These are phyloP conservation scores for Diutina scorzettiae DNA, from an alignment of 1,139 yeast genomes.

Conservation along the genomic window DNA sequence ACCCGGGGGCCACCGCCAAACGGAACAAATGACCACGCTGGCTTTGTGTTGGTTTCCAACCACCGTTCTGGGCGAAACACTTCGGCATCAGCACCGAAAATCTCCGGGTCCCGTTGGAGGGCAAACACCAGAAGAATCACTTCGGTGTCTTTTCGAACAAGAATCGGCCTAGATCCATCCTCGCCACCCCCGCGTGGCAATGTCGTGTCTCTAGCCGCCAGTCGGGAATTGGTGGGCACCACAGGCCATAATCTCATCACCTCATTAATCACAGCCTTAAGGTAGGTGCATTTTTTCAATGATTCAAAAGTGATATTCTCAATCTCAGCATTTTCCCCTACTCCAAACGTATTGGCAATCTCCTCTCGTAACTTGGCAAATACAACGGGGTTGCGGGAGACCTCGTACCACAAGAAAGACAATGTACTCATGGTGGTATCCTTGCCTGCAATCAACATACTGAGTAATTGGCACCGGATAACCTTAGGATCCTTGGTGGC, in stretches of 20 bases:
- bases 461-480: constrained; percentile 1
- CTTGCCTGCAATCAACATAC: constrained; percentile 1
- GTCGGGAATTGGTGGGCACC: constrained; percentile 8
- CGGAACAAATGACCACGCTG: constrained; percentile 10
- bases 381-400: not conserved
- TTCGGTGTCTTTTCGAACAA: constrained; percentile 7
- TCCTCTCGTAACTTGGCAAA: not conserved
- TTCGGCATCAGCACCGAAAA: constrained; percentile 8
- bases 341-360: constrained; percentile 7
- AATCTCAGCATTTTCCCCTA: constrained; percentile 4
- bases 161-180: constrained; percentile 7
- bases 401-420: not conserved
- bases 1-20: constrained; percentile 11
- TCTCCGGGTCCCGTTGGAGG: constrained; percentile 7
- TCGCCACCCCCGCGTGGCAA: constrained; percentile 9
- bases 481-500: not conserved
- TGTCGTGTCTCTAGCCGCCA: constrained; percentile 7
- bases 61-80: constrained; percentile 9
- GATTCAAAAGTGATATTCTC: constrained; percentile 8
- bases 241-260: constrained; percentile 9
- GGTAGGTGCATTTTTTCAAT: constrained; percentile 8
- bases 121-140: constrained; percentile 7
- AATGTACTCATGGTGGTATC: constrained; percentile 3
- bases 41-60: constrained; percentile 6
- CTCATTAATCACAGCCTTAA: constrained; percentile 8